Evolutionary conservation across 495 filamentous ascomycete genomes (phyloP), one percentile per base, ranked within the genome.

Genomic region (Bryoglossum gracile): DNA sequence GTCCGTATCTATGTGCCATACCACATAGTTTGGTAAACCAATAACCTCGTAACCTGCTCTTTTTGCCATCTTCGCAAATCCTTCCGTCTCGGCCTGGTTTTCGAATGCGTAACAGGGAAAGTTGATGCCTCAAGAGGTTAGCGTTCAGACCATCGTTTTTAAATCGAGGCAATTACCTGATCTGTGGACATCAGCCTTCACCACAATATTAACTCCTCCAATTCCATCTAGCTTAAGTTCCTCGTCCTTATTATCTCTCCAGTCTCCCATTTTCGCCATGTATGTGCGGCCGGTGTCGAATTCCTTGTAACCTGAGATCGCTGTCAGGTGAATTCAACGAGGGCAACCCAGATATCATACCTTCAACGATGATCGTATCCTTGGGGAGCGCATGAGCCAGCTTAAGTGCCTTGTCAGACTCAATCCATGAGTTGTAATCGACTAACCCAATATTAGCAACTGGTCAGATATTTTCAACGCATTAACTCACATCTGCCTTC

Each of bases 351-450:
- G 22, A 17, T 40, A 39, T 42, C 56, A 26, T 63, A 83, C 85
- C 91, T 77, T 98, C 92, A 25, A 85, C 92, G 25, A 98, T 67
- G 53, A 98, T 73, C 26, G 81, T 69, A 57, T 95, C 82, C 61
- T 87, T 86, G 49, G 80, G 68, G n/a, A 95, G 75, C 25, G 71
- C 79, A 10, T 75, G 64, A 9, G 84, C 78, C 37, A 96, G 74
- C 50, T 79, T 83, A 14, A 82, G 78, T 45, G 72, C 90, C 63
- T 89, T 83, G 35, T 85, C 80, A 14, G 92, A 94, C 71, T 98
- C 92, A 57, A 94, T 81, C 92, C 92, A 98, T 0, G 92, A 98
- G 69, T 98, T 98, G 70, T 97, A 98, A 64, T 98, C 92, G 59
- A 96, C 89, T 95, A 55, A 18, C 25, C 16, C 2, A 16, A 11